phyloP scores from a whole-genome alignment of 2,329 filamentous ascomycete species.

The Scopulariopsis brevicaulis region DNA sequence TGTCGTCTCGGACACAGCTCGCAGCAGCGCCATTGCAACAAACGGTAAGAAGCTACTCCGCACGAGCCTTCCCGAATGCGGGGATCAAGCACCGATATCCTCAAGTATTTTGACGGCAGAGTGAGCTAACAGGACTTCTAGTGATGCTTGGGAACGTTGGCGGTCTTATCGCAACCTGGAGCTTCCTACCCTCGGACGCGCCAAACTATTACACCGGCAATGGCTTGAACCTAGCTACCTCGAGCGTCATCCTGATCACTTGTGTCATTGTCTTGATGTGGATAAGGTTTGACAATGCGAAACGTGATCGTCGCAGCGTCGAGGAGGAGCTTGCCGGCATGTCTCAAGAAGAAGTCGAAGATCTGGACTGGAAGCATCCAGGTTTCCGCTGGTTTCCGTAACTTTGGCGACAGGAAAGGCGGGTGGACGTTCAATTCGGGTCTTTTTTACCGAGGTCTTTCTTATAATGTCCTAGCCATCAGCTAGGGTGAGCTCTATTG shows the following conservation, averaged over 20 bases:
- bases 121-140: not conserved
- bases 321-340: not conserved
- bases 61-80: not conserved
- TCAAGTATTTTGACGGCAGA: not conserved
- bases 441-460: no score
- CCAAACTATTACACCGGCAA: slow-evolving; percentile 9
- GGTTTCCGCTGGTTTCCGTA: slow-evolving; percentile 8
- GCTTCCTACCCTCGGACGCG: slow-evolving; percentile 7
- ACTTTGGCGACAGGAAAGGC: no score
- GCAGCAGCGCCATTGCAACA: slow-evolving; percentile 48
- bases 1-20: slow-evolving; percentile 52
- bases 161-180: slow-evolving; percentile 9
- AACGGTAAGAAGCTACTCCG: slow-evolving; percentile 19
- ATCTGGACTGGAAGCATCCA: slow-evolving; percentile 10
- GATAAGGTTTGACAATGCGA: slow-evolving; percentile 10
- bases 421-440: no score
- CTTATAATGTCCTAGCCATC: no score
- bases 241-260: slow-evolving; percentile 1
- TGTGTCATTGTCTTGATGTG: slow-evolving; percentile 4
- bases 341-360: not conserved
- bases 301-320: not conserved
- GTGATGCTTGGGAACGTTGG: slow-evolving; percentile 8
- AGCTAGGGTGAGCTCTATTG: no score
- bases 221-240: slow-evolving; percentile 7
- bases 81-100: no score